These are phyloP conservation scores for Cryptosporidium meleagridis DNA, from an alignment of 169 alveolate genomes.

Conservation along the genomic window DNA sequence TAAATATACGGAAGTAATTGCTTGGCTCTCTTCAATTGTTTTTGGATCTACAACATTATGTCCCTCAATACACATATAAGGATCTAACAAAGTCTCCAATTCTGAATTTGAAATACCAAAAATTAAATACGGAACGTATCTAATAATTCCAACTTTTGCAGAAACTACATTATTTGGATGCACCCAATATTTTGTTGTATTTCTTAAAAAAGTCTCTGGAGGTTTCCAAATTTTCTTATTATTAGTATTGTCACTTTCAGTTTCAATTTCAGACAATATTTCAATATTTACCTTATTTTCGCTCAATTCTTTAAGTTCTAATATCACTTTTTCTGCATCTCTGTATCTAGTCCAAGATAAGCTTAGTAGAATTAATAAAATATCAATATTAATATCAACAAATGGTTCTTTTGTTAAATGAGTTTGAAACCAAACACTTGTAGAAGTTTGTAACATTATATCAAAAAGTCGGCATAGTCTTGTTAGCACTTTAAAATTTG, in stretches of 20 bases:
- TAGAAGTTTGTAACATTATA: conserved; percentile 76
- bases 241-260: conserved; percentile 2
- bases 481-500: conserved; percentile 76
- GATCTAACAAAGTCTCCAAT: conserved; percentile 75
- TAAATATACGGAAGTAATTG: conserved; percentile 82
- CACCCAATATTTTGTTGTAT: conserved; percentile 83
- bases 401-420: conserved; percentile 81
- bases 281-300: background rate
- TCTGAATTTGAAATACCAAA: conserved; percentile 82
- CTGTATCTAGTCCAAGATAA: conserved; percentile 80
- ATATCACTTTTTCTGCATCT: background rate
- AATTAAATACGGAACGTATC: conserved; percentile 83
- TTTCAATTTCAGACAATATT: background rate
- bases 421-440: conserved; percentile 82
- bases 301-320: background rate
- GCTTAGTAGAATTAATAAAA: conserved; percentile 80
- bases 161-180: conserved; percentile 81
- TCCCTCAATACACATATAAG: conserved; percentile 60
- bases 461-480: conserved; percentile 78
- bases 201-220: conserved; percentile 83
- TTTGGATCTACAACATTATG: conserved; percentile 26
- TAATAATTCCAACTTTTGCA: conserved; percentile 82
- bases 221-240: conserved; percentile 80
- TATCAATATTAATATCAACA: conserved; percentile 81
- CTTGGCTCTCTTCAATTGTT: conserved; percentile 79